phyloP scores from a whole-genome alignment of 2,329 filamentous ascomycete species.

The Beauveria bassiana region DNA sequence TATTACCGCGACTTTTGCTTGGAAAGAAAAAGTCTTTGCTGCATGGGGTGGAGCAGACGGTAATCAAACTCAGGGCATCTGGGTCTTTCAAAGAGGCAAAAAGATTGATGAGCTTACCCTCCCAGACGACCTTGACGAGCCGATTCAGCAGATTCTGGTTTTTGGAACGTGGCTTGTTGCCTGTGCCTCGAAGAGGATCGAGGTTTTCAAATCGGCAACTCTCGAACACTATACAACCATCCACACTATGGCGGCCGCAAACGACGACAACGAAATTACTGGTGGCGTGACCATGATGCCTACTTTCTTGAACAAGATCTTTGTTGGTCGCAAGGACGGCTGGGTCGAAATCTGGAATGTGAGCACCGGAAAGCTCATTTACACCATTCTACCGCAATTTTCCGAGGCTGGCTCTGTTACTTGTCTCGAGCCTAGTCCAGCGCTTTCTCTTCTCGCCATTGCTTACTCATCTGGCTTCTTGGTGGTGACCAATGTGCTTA shows the following conservation, averaged over 20 bases:
- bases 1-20: constrained; percentile 81
- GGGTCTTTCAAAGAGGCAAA: constrained; percentile 88
- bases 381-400: constrained; percentile 74
- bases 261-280: constrained; percentile 61
- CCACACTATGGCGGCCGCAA: constrained; percentile 46
- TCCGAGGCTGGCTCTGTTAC: constrained; percentile 73
- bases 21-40: constrained; percentile 81
- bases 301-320: constrained; percentile 92
- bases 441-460: constrained; percentile 77
- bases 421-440: constrained; percentile 75
- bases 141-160: constrained; percentile 68
- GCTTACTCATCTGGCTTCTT: constrained; percentile 76
- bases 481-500: constrained; percentile 72
- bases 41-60: constrained; percentile 66
- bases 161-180: constrained; percentile 91
- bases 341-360: constrained; percentile 97
- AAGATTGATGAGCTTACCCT: constrained; percentile 68
- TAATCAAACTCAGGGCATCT: constrained; percentile 59
- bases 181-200: constrained; percentile 65
- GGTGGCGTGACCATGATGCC: constrained; percentile 81
- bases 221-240: constrained; percentile 89
- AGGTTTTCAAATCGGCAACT: constrained; percentile 80
- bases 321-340: constrained; percentile 80
- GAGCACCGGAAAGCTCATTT: constrained; percentile 82
- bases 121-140: constrained; percentile 57